A percentile compares a stretch with the other conserved stretches of the same genome.
Conservation (phyloP, 2,329 filamentous ascomycete species). For the Passalora sequoiae region DNA sequence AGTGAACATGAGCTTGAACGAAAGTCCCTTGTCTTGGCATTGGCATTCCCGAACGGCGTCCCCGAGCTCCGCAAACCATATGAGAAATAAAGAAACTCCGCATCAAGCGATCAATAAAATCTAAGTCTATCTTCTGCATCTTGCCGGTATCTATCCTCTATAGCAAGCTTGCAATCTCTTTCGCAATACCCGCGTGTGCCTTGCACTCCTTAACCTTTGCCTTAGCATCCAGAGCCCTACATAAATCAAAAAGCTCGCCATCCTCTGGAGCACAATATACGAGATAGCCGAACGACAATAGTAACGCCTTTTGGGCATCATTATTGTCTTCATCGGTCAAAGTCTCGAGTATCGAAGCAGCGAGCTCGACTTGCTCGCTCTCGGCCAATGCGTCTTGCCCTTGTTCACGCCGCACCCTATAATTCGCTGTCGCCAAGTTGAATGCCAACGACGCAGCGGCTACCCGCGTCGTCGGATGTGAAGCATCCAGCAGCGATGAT, state of each 20-base stretch:
- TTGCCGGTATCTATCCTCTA: no score
- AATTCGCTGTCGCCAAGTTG: constrained; percentile 70
- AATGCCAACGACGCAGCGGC: constrained; percentile 78
- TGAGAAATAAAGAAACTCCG: no score
- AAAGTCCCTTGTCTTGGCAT: no score
- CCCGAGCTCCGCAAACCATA: no score
- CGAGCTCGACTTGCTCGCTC: constrained; percentile 71
- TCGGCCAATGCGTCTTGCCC: constrained; percentile 58
- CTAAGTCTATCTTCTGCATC: no score
- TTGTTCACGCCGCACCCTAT: constrained; percentile 57
- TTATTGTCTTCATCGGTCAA: constrained; percentile 47
- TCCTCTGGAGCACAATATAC: constrained; percentile 64
- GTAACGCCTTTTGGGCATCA: constrained; percentile 71
- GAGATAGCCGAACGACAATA: constrained; percentile 71
- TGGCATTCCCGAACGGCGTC: no score
- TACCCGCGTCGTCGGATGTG: constrained; percentile 68
- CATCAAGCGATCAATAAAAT: no score
- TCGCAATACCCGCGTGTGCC: constrained; percentile 32
- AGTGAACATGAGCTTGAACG: no score
- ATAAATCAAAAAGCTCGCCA: constrained; percentile 74
- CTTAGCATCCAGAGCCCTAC: constrained; percentile 69
- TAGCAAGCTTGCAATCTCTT: constrained; percentile 28
- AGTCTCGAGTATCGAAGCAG: constrained; percentile 74
- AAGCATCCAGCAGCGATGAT: constrained; percentile 70
- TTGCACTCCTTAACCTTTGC: constrained; percentile 50